A percentile compares a stretch with the other conserved stretches of the same genome.
Evolutionary conservation across 2,329 filamentous ascomycete genomes (phyloP).

Genomic region (Penicillium brasilianum): DNA sequence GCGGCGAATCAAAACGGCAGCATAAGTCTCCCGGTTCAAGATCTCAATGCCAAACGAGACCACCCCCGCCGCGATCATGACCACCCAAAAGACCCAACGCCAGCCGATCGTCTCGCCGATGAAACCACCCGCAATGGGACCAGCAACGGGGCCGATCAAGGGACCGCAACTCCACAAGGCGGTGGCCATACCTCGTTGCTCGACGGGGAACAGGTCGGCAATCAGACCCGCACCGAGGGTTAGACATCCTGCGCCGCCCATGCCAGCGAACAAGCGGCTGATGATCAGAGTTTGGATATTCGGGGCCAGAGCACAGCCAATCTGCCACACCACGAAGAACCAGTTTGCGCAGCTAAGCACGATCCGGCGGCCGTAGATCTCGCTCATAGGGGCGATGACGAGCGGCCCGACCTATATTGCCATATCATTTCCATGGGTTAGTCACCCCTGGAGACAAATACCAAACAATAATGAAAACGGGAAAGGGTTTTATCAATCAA

Average conservation of each 20-base stretch:
- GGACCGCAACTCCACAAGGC: constrained; percentile 50
- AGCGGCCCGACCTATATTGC: constrained; percentile 58
- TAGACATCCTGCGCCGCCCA: constrained; percentile 40
- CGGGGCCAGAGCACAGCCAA: constrained; percentile 61
- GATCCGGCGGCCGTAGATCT: constrained; percentile 66
- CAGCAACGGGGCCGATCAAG: constrained; percentile 49
- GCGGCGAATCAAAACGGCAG: constrained; percentile 33
- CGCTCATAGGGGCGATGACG: constrained; percentile 68
- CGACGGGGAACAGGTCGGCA: constrained; percentile 50
- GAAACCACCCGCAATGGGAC: constrained; percentile 59
- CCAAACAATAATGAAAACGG: background rate
- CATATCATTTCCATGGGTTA: background rate
- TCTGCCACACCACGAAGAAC: constrained; percentile 63
- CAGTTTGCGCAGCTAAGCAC: constrained; percentile 65
- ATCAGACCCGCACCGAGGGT: constrained; percentile 54
- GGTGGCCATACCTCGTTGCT: constrained; percentile 51
- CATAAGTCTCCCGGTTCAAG: constrained; percentile 35
- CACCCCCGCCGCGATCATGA: constrained; percentile 43
- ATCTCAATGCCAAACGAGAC: constrained; percentile 34
- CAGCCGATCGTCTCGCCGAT: constrained; percentile 55
- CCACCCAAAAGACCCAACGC: constrained; percentile 59
- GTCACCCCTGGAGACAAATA: background rate
- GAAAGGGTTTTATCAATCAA: background rate
- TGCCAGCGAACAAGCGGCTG: constrained; percentile 67
- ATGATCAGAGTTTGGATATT: constrained; percentile 65